phyloP scores from a whole-genome alignment of 352 stramenopile genomes.

The Globisporangium okanoganense region DNA sequence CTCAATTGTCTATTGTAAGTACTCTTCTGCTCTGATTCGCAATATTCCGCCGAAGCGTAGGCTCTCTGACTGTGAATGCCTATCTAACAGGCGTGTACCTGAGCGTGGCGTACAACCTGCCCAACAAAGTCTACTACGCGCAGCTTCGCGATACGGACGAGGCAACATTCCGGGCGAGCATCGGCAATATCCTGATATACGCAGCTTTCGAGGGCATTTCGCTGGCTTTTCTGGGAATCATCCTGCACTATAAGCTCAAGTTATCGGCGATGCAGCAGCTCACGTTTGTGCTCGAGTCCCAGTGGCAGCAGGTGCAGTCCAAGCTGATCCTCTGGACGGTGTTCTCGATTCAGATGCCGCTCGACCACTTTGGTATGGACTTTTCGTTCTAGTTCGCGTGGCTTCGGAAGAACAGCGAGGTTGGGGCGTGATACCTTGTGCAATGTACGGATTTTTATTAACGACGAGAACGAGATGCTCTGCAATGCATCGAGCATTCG shows the following conservation, averaged over 20 bases:
- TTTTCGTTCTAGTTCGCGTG: conserved; percentile 9
- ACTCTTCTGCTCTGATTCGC: too few relatives aligned
- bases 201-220: neutral
- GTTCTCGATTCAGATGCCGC: conserved; percentile 4
- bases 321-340: conserved; percentile 8
- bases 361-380: conserved; percentile 6
- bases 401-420: conserved; percentile 1
- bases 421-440: too few relatives aligned
- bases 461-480: too few relatives aligned
- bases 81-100: conserved; percentile 1
- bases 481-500: too few relatives aligned
- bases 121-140: conserved; percentile 10
- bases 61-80: too few relatives aligned
- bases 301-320: conserved; percentile 5
- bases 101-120: neutral
- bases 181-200: conserved; percentile 1
- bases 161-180: neutral
- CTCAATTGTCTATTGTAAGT: conserved; percentile 20
- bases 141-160: neutral
- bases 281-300: conserved; percentile 9
- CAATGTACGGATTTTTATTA: too few relatives aligned
- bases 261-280: conserved; percentile 3
- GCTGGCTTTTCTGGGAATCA: neutral
- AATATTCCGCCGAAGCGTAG: too few relatives aligned
- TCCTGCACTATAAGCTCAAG: neutral